phyloP scores from a whole-genome alignment of 1,139 yeast genomes.

The Magnusiomyces fungicola region DNA sequence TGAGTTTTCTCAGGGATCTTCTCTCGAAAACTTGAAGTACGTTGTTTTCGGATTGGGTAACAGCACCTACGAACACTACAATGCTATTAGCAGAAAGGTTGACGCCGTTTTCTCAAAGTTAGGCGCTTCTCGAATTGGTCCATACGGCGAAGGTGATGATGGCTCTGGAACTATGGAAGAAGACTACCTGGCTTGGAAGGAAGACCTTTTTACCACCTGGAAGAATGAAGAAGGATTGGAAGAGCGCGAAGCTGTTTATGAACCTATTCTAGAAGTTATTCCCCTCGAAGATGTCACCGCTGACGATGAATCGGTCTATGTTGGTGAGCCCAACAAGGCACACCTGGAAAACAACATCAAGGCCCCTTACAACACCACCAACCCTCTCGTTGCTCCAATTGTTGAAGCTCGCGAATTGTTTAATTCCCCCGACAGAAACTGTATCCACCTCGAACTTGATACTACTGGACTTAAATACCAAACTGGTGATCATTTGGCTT shows the following conservation, averaged over 20 bases:
- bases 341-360: slow-evolving; percentile 47
- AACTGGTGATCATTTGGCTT: slow-evolving; percentile 93
- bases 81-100: slow-evolving; percentile 68
- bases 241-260: slow-evolving; percentile 70
- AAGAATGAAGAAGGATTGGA: slow-evolving; percentile 58
- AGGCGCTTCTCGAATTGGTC: slow-evolving; percentile 68
- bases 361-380: slow-evolving; percentile 79
- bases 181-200: slow-evolving; percentile 92
- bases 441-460: slow-evolving; percentile 89
- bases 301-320: slow-evolving; percentile 46
- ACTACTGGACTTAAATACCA: slow-evolving; percentile 63
- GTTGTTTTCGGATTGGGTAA: slow-evolving; percentile 88
- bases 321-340: slow-evolving; percentile 77
- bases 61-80: slow-evolving; percentile 85
- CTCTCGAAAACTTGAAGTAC: slow-evolving; percentile 56
- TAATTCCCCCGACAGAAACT: slow-evolving; percentile 56
- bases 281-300: slow-evolving; percentile 31
- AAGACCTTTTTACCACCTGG: slow-evolving; percentile 57
- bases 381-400: slow-evolving; percentile 78
- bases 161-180: slow-evolving; percentile 94
- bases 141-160: slow-evolving; percentile 87
- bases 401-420: slow-evolving; percentile 61
- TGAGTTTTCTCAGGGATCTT: slow-evolving; percentile 37
- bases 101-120: slow-evolving; percentile 45
- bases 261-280: slow-evolving; percentile 56